Evolutionary conservation across 768 basidiomycete species (phyloP), one percentile per base, ranked within the genome.

Genomic region (Tricholoma bakamatsutake): DNA sequence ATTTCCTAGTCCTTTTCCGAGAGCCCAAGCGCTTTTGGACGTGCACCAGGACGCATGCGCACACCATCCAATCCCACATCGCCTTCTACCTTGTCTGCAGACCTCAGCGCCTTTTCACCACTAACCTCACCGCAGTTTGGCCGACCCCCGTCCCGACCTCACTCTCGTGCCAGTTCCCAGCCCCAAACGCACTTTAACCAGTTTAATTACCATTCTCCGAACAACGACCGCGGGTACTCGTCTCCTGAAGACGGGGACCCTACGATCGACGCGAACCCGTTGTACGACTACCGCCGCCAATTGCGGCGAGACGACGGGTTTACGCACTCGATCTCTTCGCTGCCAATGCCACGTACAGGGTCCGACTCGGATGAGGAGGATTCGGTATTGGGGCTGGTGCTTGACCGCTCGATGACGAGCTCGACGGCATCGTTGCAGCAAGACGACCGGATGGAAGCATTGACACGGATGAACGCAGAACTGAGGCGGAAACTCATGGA

Each of bases 31-130:
- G 61, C 76, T 3, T 85, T 76, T 65, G 71, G 72, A 24, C 73
- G 74, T 42, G 68, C 73, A 3, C 67, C 76, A 11, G 71, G 77
- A 47, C 82, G 84, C 11, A 70, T 74, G 31, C 84, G 88, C 53
- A 78, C 84, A 2, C 87, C 88, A 1, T 91, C 90, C 18, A 89
- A 88, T 60, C 88, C 90, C 5, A 77, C 80, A 2, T 83, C 85
- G 7, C 80, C 85, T 4, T 64, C 70, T 24, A 67, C 64, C 39
- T 54, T 58, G 30, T 62, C 71, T 4, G 53, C 63, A 33, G 62
- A 65, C 52, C 59, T 67, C 21, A 57, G 63, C 49, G 60, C 67
- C 17, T 70, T 69, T 57, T 69, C 69, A 4, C 68, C 69, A 21
- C 64, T 74, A 21, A 67, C 70, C 50, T 78, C 77, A 2, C 79